Percentiles rank a stretch among this genome's conserved stretches.
Conservation (phyloP, 1,139 yeast species). For the Taiozyma sp. region DNA sequence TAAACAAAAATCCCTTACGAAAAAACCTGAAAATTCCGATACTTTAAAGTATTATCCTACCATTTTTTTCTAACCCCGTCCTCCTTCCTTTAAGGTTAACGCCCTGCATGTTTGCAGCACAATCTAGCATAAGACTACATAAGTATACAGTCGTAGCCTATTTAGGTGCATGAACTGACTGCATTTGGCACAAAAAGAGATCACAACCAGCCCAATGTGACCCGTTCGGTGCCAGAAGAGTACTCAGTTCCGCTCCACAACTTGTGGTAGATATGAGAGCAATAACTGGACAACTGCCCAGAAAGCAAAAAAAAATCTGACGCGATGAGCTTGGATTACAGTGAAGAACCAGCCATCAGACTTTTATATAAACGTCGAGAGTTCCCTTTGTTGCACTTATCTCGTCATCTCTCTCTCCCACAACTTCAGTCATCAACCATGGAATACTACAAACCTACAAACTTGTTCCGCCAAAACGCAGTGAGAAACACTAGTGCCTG, state of each 20-base stretch:
- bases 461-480: conserved; percentile 23
- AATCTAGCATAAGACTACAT: neutral
- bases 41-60: neutral
- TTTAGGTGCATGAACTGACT: neutral
- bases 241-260: neutral
- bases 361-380: neutral
- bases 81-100: neutral
- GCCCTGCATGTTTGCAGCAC: neutral
- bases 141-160: neutral
- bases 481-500: conserved; percentile 12
- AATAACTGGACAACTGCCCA: neutral
- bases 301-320: neutral
- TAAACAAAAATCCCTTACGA: no score
- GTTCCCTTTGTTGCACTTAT: neutral
- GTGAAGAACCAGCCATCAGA: neutral
- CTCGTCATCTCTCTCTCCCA: neutral
- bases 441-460: conserved; percentile 21
- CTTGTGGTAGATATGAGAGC: neutral
- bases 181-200: neutral
- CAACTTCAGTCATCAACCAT: conserved; percentile 1
- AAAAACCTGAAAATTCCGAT: no score
- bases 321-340: neutral
- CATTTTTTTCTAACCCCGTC: neutral
- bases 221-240: no score
- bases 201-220: neutral